These are phyloP conservation scores for Agrocybe praecox DNA, from an alignment of 768 basidiomycete species.

Conservation along the genomic window DNA sequence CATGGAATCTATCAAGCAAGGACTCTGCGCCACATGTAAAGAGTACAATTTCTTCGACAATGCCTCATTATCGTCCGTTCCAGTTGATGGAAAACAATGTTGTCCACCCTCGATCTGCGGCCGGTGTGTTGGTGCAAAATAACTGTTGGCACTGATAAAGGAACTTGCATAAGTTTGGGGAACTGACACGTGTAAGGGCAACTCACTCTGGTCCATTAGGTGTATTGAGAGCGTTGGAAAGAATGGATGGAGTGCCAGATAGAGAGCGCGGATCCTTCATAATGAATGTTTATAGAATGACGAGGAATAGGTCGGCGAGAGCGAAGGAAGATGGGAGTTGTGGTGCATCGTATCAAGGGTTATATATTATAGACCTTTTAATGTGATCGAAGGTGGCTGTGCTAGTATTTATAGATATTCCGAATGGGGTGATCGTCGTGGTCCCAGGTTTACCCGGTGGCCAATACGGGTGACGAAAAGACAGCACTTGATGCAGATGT, in stretches of 20 bases:
- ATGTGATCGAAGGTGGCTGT: constrained; percentile 3
- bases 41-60: constrained; percentile 1
- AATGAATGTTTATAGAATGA: neutral
- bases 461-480: neutral
- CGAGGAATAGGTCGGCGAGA: neutral
- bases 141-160: constrained; percentile 8
- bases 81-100: neutral
- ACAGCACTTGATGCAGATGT: neutral
- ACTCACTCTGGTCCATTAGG: constrained; percentile 17
- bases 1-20: constrained; percentile 22
- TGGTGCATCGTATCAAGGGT: neutral
- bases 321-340: neutral
- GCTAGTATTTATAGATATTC: neutral
- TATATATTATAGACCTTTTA: neutral
- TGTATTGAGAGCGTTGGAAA: constrained; percentile 19
- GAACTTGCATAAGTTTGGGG: neutral
- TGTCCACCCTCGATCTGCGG: neutral
- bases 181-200: constrained; percentile 5
- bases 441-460: neutral
- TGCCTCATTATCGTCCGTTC: constrained; percentile 1
- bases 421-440: neutral
- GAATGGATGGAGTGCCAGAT: constrained; percentile 16
- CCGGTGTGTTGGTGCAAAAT: constrained; percentile 14
- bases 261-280: constrained; percentile 15
- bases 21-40: neutral